These are phyloP conservation scores for Acer campestre DNA, from an alignment of 345 rosid genomes.

Conservation along the genomic window DNA sequence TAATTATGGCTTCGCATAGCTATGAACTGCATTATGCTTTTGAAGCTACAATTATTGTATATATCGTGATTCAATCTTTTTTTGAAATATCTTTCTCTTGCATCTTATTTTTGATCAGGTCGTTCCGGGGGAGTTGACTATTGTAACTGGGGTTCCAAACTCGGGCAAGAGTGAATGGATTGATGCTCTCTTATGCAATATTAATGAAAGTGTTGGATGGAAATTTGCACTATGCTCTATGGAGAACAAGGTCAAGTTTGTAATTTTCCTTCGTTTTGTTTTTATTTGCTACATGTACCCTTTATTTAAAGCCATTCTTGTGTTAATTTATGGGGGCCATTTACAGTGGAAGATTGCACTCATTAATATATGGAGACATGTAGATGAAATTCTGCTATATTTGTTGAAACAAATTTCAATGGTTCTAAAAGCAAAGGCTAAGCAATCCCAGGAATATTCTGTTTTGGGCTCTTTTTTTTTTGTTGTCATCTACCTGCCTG, in stretches of 20 bases:
- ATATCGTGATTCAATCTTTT: not conserved
- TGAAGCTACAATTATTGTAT: not conserved
- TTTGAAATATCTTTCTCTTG: not conserved
- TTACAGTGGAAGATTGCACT: not conserved
- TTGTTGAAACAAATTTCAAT: not conserved
- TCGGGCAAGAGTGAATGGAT: conserved; percentile 99
- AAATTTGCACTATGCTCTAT: conserved; percentile 94
- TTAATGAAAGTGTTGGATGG: conserved; percentile 77
- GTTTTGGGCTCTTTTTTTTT: not conserved
- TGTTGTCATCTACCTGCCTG: not conserved
- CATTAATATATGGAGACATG: not conserved
- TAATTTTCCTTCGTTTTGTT: not conserved
- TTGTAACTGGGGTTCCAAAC: conserved; percentile 94
- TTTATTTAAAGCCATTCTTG: not conserved
- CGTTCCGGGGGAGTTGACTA: conserved; percentile 93
- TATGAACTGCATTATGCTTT: not conserved
- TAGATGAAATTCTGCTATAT: not conserved
- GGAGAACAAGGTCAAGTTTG: conserved; percentile 79
- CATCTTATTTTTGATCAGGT: conserved; percentile 51
- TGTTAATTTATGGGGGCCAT: no score
- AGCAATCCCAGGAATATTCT: not conserved
- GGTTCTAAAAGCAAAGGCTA: not conserved
- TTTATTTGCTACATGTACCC: not conserved
- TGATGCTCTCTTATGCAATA: conserved; percentile 88
- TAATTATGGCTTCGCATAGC: not conserved